Conservation (phyloP, 2,329 filamentous ascomycete species). For the Huntiella decipiens region DNA sequence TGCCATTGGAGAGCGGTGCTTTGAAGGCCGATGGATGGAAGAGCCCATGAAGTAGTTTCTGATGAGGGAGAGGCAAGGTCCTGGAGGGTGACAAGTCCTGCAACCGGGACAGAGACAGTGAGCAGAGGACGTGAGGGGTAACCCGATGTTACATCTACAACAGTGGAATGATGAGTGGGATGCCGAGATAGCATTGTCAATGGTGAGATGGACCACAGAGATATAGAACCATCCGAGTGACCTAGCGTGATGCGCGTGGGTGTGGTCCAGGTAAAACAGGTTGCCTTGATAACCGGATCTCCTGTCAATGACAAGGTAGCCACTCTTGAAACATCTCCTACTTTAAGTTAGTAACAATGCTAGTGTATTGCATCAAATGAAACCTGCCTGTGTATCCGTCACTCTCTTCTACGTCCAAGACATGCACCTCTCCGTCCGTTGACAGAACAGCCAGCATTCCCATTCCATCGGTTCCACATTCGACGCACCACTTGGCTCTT, state of each 20-base stretch:
- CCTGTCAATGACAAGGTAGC: conserved; percentile 25
- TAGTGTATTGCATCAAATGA: neutral
- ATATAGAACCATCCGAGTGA: conserved; percentile 36
- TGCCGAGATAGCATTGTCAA: conserved; percentile 29
- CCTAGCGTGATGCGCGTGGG: conserved; percentile 35
- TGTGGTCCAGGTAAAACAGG: conserved; percentile 35
- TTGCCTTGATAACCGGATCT: conserved; percentile 30
- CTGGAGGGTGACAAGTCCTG: conserved; percentile 31
- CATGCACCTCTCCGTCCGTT: conserved; percentile 29
- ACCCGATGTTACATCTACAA: conserved; percentile 35
- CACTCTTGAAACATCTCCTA: conserved; percentile 25
- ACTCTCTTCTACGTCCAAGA: conserved; percentile 24
- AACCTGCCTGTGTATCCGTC: conserved; percentile 14
- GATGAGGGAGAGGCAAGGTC: conserved; percentile 33
- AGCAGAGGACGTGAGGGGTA: conserved; percentile 38
- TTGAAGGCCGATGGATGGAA: conserved; percentile 31
- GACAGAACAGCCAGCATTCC: conserved; percentile 31
- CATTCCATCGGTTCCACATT: conserved; percentile 18
- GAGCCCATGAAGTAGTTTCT: conserved; percentile 34
- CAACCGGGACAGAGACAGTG: conserved; percentile 34
- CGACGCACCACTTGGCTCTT: conserved; percentile 35
- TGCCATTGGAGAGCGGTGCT: conserved; percentile 34
- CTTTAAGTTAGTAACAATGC: conserved; percentile 14
- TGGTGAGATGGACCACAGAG: conserved; percentile 36
- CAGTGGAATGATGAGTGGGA: conserved; percentile 31